Evolutionary conservation across 768 basidiomycete species (phyloP).

Genomic region (Floccularia luteovirens): DNA sequence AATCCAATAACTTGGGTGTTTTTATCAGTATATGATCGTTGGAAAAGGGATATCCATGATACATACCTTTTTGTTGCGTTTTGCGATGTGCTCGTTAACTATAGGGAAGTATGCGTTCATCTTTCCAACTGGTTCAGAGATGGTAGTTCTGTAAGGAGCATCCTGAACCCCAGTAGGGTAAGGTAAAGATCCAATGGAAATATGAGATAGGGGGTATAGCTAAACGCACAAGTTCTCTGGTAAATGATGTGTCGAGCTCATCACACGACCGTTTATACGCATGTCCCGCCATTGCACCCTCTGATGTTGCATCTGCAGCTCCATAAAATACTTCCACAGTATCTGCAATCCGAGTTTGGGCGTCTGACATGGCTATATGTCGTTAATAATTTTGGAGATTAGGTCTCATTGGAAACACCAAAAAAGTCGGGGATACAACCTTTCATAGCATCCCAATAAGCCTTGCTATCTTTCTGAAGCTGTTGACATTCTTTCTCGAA

Average conservation of each 20-base stretch:
- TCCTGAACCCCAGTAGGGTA: constrained; percentile 44
- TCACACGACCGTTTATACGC: constrained; percentile 95
- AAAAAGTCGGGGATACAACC: constrained; percentile 39
- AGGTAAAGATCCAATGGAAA: neutral
- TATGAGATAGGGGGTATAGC: too few relatives aligned
- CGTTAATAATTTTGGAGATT: constrained; percentile 2
- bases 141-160: constrained; percentile 87
- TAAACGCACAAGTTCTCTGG: constrained; percentile 80
- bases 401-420: too few relatives aligned
- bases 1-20: constrained; percentile 74
- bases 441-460: constrained; percentile 91
- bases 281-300: constrained; percentile 95
- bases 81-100: constrained; percentile 88
- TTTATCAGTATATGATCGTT: neutral
- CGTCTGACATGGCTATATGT: constrained; percentile 79
- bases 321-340: constrained; percentile 92
- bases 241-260: constrained; percentile 82
- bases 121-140: constrained; percentile 93
- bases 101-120: constrained; percentile 94
- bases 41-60: neutral
- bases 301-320: constrained; percentile 74
- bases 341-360: constrained; percentile 90
- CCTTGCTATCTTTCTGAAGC: constrained; percentile 93
- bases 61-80: constrained; percentile 91
- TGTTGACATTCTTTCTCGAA: constrained; percentile 95